phyloP scores from a whole-genome alignment of 2,329 filamentous ascomycete species.

The Parascedosporium putredinis region DNA sequence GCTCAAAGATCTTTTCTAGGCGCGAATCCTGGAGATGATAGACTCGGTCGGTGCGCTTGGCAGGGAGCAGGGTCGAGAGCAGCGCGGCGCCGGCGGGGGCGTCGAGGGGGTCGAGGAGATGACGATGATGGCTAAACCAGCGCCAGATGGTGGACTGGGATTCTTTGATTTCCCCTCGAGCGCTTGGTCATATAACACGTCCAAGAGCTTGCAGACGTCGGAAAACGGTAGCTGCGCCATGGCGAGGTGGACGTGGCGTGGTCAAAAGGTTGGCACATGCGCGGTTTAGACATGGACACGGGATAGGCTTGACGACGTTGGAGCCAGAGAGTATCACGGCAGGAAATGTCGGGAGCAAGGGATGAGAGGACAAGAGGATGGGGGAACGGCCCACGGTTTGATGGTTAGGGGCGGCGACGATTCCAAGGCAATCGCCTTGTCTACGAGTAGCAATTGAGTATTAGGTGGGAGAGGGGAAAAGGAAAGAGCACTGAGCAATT shows the following conservation, averaged over 20 bases:
- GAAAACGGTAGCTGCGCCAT: constrained; percentile 62
- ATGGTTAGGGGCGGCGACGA: too few species aligned
- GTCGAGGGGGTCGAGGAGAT: constrained; percentile 42
- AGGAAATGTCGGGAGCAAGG: too few species aligned
- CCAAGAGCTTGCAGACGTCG: constrained; percentile 64
- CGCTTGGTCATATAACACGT: constrained; percentile 46
- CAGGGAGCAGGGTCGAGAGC: constrained; percentile 66
- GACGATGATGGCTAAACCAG: constrained; percentile 62
- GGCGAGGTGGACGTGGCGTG: too few species aligned
- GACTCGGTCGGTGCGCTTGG: constrained; percentile 66
- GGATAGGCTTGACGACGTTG: background rate
- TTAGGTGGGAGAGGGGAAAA: too few species aligned
- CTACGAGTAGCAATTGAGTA: too few species aligned
- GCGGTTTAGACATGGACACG: background rate
- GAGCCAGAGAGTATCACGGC: too few species aligned
- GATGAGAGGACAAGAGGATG: too few species aligned
- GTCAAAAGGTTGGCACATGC: too few species aligned
- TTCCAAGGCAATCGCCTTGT: too few species aligned
- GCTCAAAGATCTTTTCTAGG: constrained; percentile 57
- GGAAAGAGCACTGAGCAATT: too few species aligned
- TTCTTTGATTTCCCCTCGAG: constrained; percentile 16
- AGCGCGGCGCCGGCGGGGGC: constrained; percentile 49
- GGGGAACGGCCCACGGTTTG: too few species aligned
- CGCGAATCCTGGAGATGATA: constrained; percentile 55
- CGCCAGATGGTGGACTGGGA: constrained; percentile 31